phyloP scores from a whole-genome alignment of 1,139 yeast genomes.

The Pichiaceae sp. region DNA sequence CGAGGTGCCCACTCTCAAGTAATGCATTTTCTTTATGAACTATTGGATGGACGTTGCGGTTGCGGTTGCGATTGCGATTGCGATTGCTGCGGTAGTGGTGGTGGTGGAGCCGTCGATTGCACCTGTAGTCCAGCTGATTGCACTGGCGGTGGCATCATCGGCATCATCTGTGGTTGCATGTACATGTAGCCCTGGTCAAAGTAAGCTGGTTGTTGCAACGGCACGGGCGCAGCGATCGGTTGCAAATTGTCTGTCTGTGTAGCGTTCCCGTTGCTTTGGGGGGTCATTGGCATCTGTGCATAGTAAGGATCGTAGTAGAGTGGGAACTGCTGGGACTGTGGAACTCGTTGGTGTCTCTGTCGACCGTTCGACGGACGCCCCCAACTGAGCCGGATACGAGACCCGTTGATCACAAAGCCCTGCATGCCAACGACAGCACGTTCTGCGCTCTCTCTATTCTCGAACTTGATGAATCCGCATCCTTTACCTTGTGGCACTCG shows the following conservation, averaged over 20 bases:
- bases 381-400: conserved; percentile 83
- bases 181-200: not conserved
- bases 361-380: too few species aligned
- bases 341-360: too few species aligned
- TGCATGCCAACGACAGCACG: conserved; percentile 88
- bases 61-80: not conserved
- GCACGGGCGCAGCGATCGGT: too few species aligned
- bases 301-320: not conserved
- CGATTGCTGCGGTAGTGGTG: not conserved
- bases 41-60: not conserved
- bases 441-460: conserved; percentile 76
- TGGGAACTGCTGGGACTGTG: too few species aligned
- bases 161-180: not conserved
- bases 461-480: conserved; percentile 87
- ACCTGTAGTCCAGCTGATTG: too few species aligned
- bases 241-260: too few species aligned
- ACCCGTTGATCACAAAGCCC: conserved; percentile 83
- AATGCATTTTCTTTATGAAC: not conserved
- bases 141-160: not conserved
- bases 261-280: not conserved
- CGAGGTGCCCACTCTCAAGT: conserved; percentile 17
- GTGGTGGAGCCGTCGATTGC: too few species aligned
- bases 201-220: not conserved
- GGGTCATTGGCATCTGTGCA: not conserved
- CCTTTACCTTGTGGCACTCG: conserved; percentile 90